These are phyloP conservation scores for Nicotiana tomentosiformis DNA, from an alignment of 257 asterid species.

Conservation along the genomic window DNA sequence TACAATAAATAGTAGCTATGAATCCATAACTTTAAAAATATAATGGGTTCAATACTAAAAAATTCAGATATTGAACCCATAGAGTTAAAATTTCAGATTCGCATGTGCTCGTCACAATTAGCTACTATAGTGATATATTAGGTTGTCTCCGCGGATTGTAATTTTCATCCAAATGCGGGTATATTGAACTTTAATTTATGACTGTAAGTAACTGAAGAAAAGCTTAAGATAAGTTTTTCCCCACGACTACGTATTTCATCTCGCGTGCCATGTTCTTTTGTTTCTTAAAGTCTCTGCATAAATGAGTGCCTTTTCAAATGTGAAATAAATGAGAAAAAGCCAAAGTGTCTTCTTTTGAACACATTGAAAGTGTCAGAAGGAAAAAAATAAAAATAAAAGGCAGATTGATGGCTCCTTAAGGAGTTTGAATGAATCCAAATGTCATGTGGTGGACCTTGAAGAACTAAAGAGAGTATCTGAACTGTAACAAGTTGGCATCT, in stretches of 20 bases:
- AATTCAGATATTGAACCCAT: no score
- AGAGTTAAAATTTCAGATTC: no score
- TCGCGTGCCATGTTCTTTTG: not conserved
- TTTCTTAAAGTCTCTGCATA: not conserved
- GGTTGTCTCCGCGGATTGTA: not conserved
- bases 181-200: no score
- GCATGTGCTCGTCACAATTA: no score
- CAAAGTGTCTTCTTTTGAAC: not conserved
- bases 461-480: not conserved
- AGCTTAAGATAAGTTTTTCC: not conserved
- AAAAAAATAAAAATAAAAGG: not conserved
- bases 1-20: no score
- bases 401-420: not conserved
- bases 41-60: no score
- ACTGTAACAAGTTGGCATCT: not conserved
- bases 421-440: not conserved
- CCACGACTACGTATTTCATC: not conserved
- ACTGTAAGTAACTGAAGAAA: not conserved
- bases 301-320: conserved; percentile 5
- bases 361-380: not conserved
- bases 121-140: not conserved
- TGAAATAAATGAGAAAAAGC: conserved; percentile 2
- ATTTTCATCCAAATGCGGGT: not conserved
- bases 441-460: conserved; percentile 2
- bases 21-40: no score